Evolutionary conservation across 2,329 filamentous ascomycete species (phyloP), one percentile per base, ranked within the genome.

Genomic region (Pseudocercospora macadamiae): DNA sequence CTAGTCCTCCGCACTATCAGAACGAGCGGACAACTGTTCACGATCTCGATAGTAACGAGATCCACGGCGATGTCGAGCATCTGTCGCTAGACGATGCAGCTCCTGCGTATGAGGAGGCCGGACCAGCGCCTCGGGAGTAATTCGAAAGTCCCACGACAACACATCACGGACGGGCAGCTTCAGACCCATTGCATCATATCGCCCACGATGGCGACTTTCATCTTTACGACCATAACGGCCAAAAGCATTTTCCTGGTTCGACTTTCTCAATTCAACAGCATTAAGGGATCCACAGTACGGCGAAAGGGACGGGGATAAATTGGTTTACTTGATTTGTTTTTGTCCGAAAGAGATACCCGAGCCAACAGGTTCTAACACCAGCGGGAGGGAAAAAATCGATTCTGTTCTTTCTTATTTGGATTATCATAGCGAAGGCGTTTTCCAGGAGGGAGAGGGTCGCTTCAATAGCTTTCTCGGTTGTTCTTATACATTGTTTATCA

Each of bases 1-100:
- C 86, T 2, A 91, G 89, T 68, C 93, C 93, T 49, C 93, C 93
- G 7, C 76, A 76, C 44, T 82, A 81, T 65, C 75, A 75, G 21
- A 60, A 61, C 39, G 66, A 74, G 39, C 44, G 55, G 12, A 71
- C 69, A 0, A 58, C 55, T 6, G 77, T 82, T 57, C 74, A 78
- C 55, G 77, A 81, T 54, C 82, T 82, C 63, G 62, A 71, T 34
- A 79, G 78, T 10, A 76, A 78, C 0, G 77, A 82, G 16, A 73
- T 74, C 25, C 63, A 80, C 55, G 74, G 76, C 30, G 78, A 81
- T 44, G 68, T 83, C 32, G 80, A 81, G 57, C 72, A 71, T 12
- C 71, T 81, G 68, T 53, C 58, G 25, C 42, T 60, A 18, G 19
- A 54, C 19, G 30, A n/a, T 25, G 28, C 18, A 8, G 36, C 21